Conservation (phyloP, 2,329 filamentous ascomycete species). For the Diaporthe citrichinensis region DNA sequence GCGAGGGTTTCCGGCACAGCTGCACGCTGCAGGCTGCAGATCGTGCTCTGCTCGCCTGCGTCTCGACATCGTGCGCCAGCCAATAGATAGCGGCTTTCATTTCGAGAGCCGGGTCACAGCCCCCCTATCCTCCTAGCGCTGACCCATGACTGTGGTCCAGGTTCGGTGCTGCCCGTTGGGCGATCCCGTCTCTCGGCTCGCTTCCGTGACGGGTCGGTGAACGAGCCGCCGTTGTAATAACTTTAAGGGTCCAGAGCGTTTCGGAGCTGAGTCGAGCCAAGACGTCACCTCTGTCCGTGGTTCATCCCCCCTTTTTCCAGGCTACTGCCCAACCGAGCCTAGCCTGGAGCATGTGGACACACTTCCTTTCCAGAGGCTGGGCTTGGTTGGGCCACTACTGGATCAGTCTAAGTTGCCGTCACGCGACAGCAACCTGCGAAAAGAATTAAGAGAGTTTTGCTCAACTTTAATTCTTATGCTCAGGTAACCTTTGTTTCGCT, state of each 20-base stretch:
- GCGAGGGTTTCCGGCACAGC: not conserved
- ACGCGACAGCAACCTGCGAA: not conserved
- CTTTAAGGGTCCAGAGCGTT: slow-evolving; percentile 14
- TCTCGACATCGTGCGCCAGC: not conserved
- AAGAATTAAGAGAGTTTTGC: not conserved
- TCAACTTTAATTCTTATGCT: not conserved
- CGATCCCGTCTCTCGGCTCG: slow-evolving; percentile 4
- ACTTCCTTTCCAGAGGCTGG: not conserved
- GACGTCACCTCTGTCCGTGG: slow-evolving; percentile 1
- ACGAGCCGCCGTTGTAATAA: slow-evolving; percentile 16
- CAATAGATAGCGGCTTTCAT: not conserved
- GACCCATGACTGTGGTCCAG: slow-evolving; percentile 3
- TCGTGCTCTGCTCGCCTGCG: slow-evolving; percentile 16
- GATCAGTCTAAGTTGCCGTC: not conserved
- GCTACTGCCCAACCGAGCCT: not conserved
- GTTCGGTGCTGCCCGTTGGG: slow-evolving; percentile 13
- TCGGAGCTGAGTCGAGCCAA: slow-evolving; percentile 32
- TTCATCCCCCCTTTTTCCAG: not conserved
- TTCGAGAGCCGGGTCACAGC: slow-evolving; percentile 2
- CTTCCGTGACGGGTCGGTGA: slow-evolving; percentile 10
- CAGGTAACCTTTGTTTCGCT: not conserved
- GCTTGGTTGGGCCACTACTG: not conserved
- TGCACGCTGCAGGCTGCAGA: slow-evolving; percentile 24
- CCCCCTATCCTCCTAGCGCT: slow-evolving; percentile 23
- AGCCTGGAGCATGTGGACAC: not conserved